Percentiles rank a stretch among this genome's conserved stretches.
These are phyloP conservation scores for Copromyces sp. DNA, from an alignment of 495 filamentous ascomycete genomes.

Conservation along the genomic window DNA sequence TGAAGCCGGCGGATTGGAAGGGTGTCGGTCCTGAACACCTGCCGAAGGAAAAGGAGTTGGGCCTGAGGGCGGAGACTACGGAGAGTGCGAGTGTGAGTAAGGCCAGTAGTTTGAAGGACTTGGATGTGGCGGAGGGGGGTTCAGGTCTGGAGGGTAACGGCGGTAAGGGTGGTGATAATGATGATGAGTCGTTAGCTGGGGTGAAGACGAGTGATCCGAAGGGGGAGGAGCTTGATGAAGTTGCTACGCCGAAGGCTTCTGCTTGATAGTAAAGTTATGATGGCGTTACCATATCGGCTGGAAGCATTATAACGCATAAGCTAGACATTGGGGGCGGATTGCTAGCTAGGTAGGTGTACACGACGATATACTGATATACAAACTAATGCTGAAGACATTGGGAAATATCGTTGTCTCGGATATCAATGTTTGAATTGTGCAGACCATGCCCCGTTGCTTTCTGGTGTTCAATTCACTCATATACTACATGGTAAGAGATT, in stretches of 20 bases:
- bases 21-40: slow-evolving; percentile 37
- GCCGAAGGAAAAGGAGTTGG: slow-evolving; percentile 49
- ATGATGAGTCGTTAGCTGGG: slow-evolving; percentile 17
- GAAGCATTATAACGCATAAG: background rate
- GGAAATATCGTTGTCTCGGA: background rate
- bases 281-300: background rate
- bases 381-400: background rate
- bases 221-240: slow-evolving; percentile 21
- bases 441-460: too few species aligned
- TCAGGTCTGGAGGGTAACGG: background rate
- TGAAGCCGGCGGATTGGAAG: slow-evolving; percentile 61
- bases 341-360: background rate
- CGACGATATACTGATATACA: background rate
- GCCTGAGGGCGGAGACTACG: slow-evolving; percentile 50
- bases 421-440: too few species aligned
- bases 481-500: background rate
- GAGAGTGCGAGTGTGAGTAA: slow-evolving; percentile 55
- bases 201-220: slow-evolving; percentile 24
- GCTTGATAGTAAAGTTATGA: background rate
- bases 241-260: background rate
- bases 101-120: slow-evolving; percentile 39
- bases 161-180: background rate
- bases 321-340: background rate
- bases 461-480: too few species aligned
- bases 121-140: slow-evolving; percentile 4